phyloP scores from a whole-genome alignment of 2,329 filamentous ascomycete genomes.

The Xylariaceae sp. region DNA sequence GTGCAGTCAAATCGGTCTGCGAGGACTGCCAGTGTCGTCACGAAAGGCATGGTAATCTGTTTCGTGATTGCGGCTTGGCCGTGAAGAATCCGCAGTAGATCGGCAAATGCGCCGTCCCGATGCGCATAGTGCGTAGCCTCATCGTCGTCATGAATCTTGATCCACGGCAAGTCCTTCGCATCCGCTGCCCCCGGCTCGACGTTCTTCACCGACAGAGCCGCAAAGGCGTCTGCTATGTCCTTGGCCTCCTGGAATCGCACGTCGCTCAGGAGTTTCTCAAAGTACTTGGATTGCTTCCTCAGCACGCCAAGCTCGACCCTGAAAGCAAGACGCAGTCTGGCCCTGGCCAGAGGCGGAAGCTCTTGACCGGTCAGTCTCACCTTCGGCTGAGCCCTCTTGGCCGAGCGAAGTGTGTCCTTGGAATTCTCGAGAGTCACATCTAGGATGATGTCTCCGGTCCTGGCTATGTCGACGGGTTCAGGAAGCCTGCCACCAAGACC shows the following conservation, averaged over 20 bases:
- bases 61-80: constrained; percentile 37
- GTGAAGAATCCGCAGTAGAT: constrained; percentile 65
- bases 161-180: constrained; percentile 52
- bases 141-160: constrained; percentile 64
- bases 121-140: constrained; percentile 58
- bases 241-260: constrained; percentile 60
- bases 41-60: constrained; percentile 52
- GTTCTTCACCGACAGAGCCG: constrained; percentile 42
- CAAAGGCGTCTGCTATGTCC: constrained; percentile 47
- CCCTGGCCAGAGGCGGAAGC: constrained; percentile 29
- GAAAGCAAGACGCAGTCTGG: constrained; percentile 44
- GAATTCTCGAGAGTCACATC: constrained; percentile 62
- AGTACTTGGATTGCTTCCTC: constrained; percentile 63
- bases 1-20: constrained; percentile 71
- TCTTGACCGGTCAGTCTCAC: constrained; percentile 16
- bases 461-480: constrained; percentile 46
- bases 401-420: constrained; percentile 42
- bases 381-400: constrained; percentile 34
- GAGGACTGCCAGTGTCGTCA: constrained; percentile 64
- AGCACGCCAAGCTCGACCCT: constrained; percentile 56
- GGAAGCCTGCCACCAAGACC: constrained; percentile 17
- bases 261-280: constrained; percentile 61
- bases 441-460: constrained; percentile 61
- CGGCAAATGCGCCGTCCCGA: constrained; percentile 59
- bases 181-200: constrained; percentile 45